These are phyloP conservation scores for Colletotrichum musae DNA, from an alignment of 2,329 filamentous ascomycete genomes.

Conservation along the genomic window DNA sequence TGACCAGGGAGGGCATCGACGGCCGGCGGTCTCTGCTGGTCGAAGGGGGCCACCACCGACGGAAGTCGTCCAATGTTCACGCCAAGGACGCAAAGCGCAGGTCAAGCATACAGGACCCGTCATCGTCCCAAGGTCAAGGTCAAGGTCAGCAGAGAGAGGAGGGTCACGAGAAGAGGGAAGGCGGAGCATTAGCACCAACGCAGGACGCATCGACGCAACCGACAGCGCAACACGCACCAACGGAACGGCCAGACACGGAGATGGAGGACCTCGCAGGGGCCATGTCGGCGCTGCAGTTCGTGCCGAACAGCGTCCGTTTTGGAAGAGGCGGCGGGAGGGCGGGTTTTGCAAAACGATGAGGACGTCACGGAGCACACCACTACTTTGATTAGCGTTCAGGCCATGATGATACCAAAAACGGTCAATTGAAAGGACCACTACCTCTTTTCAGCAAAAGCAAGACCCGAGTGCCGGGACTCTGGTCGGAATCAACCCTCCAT, in stretches of 20 bases:
- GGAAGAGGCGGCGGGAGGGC: slow-evolving; percentile 69
- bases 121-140: slow-evolving; percentile 23
- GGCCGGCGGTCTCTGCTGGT: slow-evolving; percentile 83
- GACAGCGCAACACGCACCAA: background rate
- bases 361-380: slow-evolving; percentile 38
- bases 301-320: slow-evolving; percentile 78
- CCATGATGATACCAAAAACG: slow-evolving; percentile 49
- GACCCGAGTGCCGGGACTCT: slow-evolving; percentile 24
- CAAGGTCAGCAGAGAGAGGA: slow-evolving; percentile 13
- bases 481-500: slow-evolving; percentile 6
- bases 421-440: slow-evolving; percentile 54
- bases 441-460: slow-evolving; percentile 48
- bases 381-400: slow-evolving; percentile 42
- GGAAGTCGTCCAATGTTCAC: slow-evolving; percentile 60
- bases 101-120: slow-evolving; percentile 50
- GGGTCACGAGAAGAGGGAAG: background rate
- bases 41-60: slow-evolving; percentile 65
- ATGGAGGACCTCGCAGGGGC: slow-evolving; percentile 75
- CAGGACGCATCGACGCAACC: background rate
- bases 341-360: slow-evolving; percentile 66
- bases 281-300: slow-evolving; percentile 81
- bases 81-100: slow-evolving; percentile 52
- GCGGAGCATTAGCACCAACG: background rate
- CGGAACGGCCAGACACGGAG: slow-evolving; percentile 27
- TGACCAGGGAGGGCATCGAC: slow-evolving; percentile 93